Evolutionary conservation across 805 yeast species (phyloP).

Genomic region (Wickerhamomyces alni): DNA sequence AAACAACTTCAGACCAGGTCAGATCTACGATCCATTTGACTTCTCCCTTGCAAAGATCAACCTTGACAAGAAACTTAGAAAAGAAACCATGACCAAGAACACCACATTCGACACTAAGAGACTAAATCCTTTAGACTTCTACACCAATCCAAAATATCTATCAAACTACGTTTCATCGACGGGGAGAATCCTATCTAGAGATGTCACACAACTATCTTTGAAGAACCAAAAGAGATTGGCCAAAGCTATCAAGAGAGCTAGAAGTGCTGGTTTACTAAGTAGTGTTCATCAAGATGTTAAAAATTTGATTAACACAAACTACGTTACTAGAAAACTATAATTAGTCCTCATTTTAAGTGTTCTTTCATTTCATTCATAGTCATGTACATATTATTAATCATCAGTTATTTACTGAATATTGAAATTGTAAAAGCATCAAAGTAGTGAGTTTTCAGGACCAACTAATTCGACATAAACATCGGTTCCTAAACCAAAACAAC

Average conservation of each 20-base stretch:
- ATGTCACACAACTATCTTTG: slow-evolving; percentile 59
- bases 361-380: slow-evolving; percentile 5
- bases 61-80: slow-evolving; percentile 36
- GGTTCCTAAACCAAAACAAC: slow-evolving; percentile 73
- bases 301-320: slow-evolving; percentile 2
- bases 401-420: neutral
- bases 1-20: slow-evolving; percentile 42
- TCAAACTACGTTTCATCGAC: slow-evolving; percentile 60
- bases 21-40: slow-evolving; percentile 77
- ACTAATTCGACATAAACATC: slow-evolving; percentile 58
- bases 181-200: slow-evolving; percentile 73
- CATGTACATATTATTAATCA: no score
- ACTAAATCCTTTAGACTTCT: slow-evolving; percentile 63
- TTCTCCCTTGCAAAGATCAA: slow-evolving; percentile 56
- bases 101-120: slow-evolving; percentile 38
- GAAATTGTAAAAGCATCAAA: slow-evolving; percentile 2
- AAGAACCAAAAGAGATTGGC: slow-evolving; percentile 66
- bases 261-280: slow-evolving; percentile 75
- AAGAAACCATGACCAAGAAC: slow-evolving; percentile 18
- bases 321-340: slow-evolving; percentile 24
- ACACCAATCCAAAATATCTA: slow-evolving; percentile 65
- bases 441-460: slow-evolving; percentile 19
- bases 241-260: slow-evolving; percentile 73
- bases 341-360: no score
- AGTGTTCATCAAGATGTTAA: slow-evolving; percentile 58